A percentile compares a stretch with the other conserved stretches of the same genome.
These are phyloP conservation scores for Sphenostylis stenocarpa DNA, from an alignment of 306 rosid species.

Conservation along the genomic window DNA sequence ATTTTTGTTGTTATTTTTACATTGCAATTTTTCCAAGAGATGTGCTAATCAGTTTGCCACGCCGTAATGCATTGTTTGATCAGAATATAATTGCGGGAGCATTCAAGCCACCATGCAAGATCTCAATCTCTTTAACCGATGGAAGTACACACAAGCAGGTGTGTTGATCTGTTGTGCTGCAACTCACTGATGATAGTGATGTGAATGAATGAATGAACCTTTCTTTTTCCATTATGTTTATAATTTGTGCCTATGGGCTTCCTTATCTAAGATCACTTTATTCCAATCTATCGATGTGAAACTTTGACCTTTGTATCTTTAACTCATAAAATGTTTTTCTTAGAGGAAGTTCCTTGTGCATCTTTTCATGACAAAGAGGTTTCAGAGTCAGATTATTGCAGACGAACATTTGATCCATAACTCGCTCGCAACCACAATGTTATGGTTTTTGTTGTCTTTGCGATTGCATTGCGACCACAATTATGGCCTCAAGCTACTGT, in stretches of 20 bases:
- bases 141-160: constrained; percentile 41
- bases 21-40: background rate
- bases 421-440: background rate
- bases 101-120: constrained; percentile 39
- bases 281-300: background rate
- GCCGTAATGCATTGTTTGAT: background rate
- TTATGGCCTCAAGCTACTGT: background rate
- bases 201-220: background rate
- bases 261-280: background rate
- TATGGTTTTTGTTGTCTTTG: background rate
- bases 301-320: background rate
- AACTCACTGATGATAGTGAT: background rate
- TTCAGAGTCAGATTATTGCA: background rate
- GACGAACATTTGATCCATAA: background rate
- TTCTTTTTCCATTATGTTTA: background rate
- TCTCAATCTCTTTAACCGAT: constrained; percentile 34
- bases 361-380: background rate
- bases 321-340: background rate
- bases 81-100: constrained; percentile 43
- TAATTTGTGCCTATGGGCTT: background rate
- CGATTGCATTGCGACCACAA: background rate
- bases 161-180: background rate
- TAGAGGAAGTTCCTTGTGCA: background rate
- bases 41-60: background rate
- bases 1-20: background rate